Evolutionary conservation across 371 early-diverging fungal genomes (phyloP).

Genomic region (Circinella minor): DNA sequence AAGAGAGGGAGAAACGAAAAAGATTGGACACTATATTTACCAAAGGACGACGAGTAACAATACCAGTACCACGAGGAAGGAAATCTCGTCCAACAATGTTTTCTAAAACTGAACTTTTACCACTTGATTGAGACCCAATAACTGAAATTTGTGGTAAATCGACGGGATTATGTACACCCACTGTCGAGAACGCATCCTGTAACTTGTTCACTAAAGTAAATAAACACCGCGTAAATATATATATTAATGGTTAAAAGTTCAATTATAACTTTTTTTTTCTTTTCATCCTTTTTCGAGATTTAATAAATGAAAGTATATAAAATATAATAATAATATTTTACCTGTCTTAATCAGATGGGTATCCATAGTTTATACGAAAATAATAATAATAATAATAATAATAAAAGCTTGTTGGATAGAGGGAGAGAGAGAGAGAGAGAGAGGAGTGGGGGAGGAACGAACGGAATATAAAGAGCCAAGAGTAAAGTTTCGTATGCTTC

Average conservation of each 20-base stretch:
- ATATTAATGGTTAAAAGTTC: too few relatives aligned
- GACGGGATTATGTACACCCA: slow-evolving; percentile 95
- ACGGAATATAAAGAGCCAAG: too few relatives aligned
- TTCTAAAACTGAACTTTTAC: slow-evolving; percentile 99
- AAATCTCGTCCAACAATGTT: slow-evolving; percentile 99
- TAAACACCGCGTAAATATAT: background rate
- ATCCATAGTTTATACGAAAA: slow-evolving; percentile 19
- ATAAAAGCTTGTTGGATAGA: too few relatives aligned
- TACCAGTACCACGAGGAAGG: slow-evolving; percentile 96
- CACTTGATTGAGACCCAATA: slow-evolving; percentile 96
- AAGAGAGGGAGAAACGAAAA: background rate
- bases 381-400: too few relatives aligned
- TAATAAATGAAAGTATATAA: too few relatives aligned
- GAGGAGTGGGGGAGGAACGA: too few relatives aligned
- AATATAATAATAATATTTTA: slow-evolving; percentile 8
- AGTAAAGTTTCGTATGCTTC: too few relatives aligned
- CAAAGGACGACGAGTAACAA: slow-evolving; percentile 95
- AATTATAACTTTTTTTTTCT: too few relatives aligned
- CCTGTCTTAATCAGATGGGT: slow-evolving; percentile 35
- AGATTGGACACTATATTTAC: slow-evolving; percentile 42
- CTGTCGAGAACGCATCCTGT: slow-evolving; percentile 97
- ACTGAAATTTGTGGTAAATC: slow-evolving; percentile 99
- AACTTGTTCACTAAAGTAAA: slow-evolving; percentile 82
- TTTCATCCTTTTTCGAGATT: too few relatives aligned
- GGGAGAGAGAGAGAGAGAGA: too few relatives aligned